Evolutionary conservation across 306 rosid species (phyloP), one percentile per base, ranked within the genome.

Genomic region (Oxytropis ochrocephala): DNA sequence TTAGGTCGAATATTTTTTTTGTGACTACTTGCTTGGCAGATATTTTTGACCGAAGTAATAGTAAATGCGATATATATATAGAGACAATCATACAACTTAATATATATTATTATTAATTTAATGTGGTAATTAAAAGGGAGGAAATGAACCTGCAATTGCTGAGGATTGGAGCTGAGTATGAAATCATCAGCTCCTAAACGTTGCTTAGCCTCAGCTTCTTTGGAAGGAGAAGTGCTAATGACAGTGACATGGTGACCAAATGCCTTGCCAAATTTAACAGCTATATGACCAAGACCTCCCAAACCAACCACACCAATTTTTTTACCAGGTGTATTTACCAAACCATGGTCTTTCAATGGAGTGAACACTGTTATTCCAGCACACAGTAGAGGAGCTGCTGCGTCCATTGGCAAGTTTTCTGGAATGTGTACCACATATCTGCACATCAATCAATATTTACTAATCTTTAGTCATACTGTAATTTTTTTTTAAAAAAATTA

Each of bases 191-290:
- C 89, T 8, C 96, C 94, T 57, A 90, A 75, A 18, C 75, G 82
- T 0, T 72, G 36, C 75, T 71, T 83, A 2, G 96, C 96, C 58
- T 90, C 94, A 0, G 69, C 4, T 51, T 87, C 79, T 85, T 90
- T 90, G 21, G 87, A 80, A 0, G 93, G 88, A 41, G 93, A 83
- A 50, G 86, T 78, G 83, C 96, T 90, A 3, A 90, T 87, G 5
- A 89, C 96, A 1, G 93, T 87, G 11, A 90, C 94, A 32, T 90
- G 94, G 52, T 90, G 96, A 0, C 94, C 93, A 11, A 84, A 87
- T 7, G 94, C 93, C 70, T 87, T 90, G 1, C 75, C 93, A 43
- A 90, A 90, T 62, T 90, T 90, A 17, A 90, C 96, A 0, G 93
- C 96, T 7, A 90, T 8, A 27, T 87, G 96, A 10, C 96, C 96